Base-by-base conservation (phyloP, 768 basidiomycete species). In the Pisolithus microcarpus region DNA sequence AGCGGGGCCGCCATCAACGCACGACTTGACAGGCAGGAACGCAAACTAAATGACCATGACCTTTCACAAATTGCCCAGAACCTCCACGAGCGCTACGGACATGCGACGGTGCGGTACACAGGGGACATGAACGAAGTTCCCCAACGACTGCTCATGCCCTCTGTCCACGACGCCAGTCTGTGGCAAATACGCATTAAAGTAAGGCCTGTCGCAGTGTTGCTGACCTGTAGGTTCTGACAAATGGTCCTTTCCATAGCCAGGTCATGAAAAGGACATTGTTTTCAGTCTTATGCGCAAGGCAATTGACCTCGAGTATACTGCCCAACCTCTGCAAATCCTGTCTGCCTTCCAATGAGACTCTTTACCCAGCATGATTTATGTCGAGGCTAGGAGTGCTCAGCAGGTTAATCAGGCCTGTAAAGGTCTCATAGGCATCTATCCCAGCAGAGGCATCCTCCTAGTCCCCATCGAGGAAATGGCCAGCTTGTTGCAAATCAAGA, bases 391-490 rank as follows among this genome's bases (percentile, higher is more conserved):
- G 46, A 87, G 87, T 54, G 78, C 91, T 28, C 84, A 89, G 52
- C 84, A 91, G 59, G 95, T 97, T 50, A 79, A 75, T 55, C 78
- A 85, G 50, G 94, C 95, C 5, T 81, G 90, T 62, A 78, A 82
- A 51, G 95, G 95, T 23, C 85, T 98, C 44, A 88, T 98, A 46
- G 96, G 94, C 46, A 82, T 98, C 49, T 99, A 92, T 66, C 78
- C 82, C 26, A 83, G 80, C 60, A 83, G 87, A 46, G 88, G 89
- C 15, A 81, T 91, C 54, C 76, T 78, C n/a, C 78, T 96, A 31
- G 93, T 97, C 0, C 93, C 93, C 7, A 92, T 97, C 52, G 89
- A 94, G 61, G 96, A 99, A 73, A 98, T 98, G 94, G 91, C 96
- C n/a, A 91, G 89, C 53, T 73, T 98, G 36, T 76, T 98, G 58